phyloP scores from a whole-genome alignment of 169 alveolate species.

The Eimeria maxima region DNA sequence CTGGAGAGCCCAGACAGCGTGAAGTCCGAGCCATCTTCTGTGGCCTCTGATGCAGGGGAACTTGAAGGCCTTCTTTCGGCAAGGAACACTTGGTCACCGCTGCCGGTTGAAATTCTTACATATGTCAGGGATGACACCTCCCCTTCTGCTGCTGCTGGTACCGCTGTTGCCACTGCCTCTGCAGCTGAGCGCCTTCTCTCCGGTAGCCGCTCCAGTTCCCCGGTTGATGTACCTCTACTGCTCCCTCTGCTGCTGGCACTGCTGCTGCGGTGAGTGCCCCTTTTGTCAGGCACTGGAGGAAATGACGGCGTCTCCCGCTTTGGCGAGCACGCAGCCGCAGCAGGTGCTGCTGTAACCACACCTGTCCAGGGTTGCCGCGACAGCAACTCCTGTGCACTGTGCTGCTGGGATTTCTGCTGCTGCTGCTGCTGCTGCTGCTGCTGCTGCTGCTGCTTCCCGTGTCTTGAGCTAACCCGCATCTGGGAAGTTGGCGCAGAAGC shows the following conservation, averaged over 20 bases:
- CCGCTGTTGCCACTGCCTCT: neutral
- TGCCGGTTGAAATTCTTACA: constrained; percentile 7
- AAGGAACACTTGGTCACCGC: constrained; percentile 36
- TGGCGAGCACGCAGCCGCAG: neutral
- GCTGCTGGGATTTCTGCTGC: neutral
- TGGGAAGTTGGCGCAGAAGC: neutral
- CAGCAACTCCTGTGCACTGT: neutral
- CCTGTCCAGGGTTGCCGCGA: neutral
- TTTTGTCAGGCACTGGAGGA: neutral
- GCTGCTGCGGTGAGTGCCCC: constrained; percentile 43
- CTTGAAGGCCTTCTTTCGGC: neutral
- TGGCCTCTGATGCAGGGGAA: constrained; percentile 3
- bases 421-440: neutral
- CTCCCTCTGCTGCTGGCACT: constrained; percentile 16
- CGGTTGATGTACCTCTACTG: constrained; percentile 30
- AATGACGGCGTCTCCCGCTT: constrained; percentile 44
- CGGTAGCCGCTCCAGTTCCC: constrained; percentile 8
- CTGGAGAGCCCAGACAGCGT: constrained; percentile 41
- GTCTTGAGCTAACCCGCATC: neutral
- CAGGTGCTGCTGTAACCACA: neutral
- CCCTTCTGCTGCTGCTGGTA: constrained; percentile 4
- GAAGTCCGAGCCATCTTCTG: constrained; percentile 1
- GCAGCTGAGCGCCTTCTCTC: constrained; percentile 7
- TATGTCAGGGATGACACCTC: neutral
- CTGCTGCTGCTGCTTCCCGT: neutral